Conservation (phyloP, 345 rosid genomes). For the Ceriops decandra region DNA sequence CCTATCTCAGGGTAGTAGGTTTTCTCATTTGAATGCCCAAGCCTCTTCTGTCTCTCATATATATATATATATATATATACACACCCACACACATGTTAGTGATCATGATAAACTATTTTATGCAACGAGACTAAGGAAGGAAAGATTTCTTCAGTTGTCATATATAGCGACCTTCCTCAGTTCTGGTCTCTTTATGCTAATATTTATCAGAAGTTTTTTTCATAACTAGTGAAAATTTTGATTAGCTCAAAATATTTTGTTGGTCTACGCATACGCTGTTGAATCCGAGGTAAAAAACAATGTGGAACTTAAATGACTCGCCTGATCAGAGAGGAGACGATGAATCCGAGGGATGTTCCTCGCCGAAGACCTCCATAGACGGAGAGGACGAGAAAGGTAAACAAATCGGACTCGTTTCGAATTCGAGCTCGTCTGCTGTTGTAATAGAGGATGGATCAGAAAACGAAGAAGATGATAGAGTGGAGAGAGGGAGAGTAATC, state of each 20-base stretch:
- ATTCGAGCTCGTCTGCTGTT: slow-evolving; percentile 80
- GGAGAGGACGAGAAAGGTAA: slow-evolving; percentile 59
- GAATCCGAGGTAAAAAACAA: slow-evolving; percentile 23
- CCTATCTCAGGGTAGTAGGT: slow-evolving; percentile 25
- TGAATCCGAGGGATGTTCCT: slow-evolving; percentile 50
- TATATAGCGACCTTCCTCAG: neutral
- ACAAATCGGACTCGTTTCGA: slow-evolving; percentile 64
- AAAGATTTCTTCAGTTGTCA: neutral
- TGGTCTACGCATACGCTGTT: neutral
- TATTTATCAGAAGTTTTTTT: neutral
- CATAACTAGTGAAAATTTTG: neutral
- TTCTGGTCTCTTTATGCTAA: neutral
- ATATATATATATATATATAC: neutral
- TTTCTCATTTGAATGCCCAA: slow-evolving; percentile 9
- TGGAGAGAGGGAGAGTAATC: slow-evolving; percentile 24
- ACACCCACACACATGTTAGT: neutral
- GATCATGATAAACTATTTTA: neutral
- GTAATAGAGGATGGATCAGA: slow-evolving; percentile 76
- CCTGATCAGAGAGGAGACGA: slow-evolving; percentile 46
- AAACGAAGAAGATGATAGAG: slow-evolving; percentile 32
- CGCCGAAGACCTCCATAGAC: slow-evolving; percentile 35
- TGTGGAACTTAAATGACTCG: slow-evolving; percentile 83
- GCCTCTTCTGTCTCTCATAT: neutral
- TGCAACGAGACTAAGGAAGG: neutral
- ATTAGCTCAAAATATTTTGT: neutral